Evolutionary conservation across 768 basidiomycete species (phyloP).

Genomic region (Tylopilus balloui): DNA sequence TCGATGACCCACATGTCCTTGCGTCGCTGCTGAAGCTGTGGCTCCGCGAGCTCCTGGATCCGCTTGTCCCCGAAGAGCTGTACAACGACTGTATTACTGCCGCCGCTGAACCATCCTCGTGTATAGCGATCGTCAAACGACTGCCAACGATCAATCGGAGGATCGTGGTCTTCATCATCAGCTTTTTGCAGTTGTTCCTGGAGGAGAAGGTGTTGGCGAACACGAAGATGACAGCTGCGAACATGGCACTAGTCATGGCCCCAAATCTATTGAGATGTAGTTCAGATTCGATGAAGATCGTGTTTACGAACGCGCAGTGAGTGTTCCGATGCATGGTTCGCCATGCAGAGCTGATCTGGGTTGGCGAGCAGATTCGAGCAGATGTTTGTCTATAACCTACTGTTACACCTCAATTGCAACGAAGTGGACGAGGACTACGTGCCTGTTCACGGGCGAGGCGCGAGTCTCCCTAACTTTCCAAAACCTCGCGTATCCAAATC

Average conservation of each 20-base stretch:
- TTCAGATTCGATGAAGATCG: constrained; percentile 82
- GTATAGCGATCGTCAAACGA: constrained; percentile 67
- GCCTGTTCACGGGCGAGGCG: constrained; percentile 76
- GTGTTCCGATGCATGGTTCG: constrained; percentile 30
- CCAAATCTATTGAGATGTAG: constrained; percentile 85
- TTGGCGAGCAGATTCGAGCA: constrained; percentile 69
- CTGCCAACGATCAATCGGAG: constrained; percentile 84
- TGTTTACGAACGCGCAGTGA: constrained; percentile 89
- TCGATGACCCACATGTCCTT: constrained; percentile 87
- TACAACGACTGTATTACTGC: constrained; percentile 85
- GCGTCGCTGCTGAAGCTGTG: constrained; percentile 90
- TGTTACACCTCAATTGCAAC: constrained; percentile 72
- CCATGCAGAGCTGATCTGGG: constrained; percentile 5
- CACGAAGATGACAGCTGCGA: constrained; percentile 89
- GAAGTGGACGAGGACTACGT: constrained; percentile 74
- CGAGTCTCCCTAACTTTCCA: constrained; percentile 44
- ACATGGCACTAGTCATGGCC: constrained; percentile 87
- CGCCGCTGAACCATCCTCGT: constrained; percentile 61
- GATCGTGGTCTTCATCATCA: constrained; percentile 83
- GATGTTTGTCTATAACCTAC: constrained; percentile 79
- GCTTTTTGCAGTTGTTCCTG: constrained; percentile 86
- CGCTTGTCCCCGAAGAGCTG: constrained; percentile 85
- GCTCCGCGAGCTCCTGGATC: constrained; percentile 88
- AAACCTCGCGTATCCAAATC: constrained; percentile 51
- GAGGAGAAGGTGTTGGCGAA: constrained; percentile 64